Percentiles rank a stretch among this genome's conserved stretches.
These are phyloP conservation scores for Globisporangium viniferum DNA, from an alignment of 352 stramenopile species.

Conservation along the genomic window DNA sequence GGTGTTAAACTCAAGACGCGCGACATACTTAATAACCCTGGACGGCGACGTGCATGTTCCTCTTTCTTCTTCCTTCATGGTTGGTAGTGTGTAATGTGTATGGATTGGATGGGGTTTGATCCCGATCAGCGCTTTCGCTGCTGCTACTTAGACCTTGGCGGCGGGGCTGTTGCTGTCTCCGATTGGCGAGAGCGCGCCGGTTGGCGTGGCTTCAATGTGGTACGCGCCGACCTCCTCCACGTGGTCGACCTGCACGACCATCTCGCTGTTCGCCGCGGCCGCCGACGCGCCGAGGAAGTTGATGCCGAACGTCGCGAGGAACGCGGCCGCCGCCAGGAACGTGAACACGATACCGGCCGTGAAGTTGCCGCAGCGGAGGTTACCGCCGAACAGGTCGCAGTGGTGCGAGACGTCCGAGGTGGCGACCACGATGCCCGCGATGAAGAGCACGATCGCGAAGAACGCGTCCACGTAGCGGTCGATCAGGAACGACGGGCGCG, in stretches of 20 bases:
- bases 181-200: constrained; percentile 32
- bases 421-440: constrained; percentile 51
- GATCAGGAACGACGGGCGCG: constrained; percentile 21
- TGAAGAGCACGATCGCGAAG: constrained; percentile 39
- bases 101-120: not conserved
- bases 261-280: not conserved
- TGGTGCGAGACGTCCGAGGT: constrained; percentile 41
- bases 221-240: constrained; percentile 4
- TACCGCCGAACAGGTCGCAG: constrained; percentile 28
- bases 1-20: not conserved
- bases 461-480: constrained; percentile 35
- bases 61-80: not conserved
- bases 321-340: constrained; percentile 40
- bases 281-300: constrained; percentile 27
- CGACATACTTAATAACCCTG: not conserved
- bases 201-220: constrained; percentile 19
- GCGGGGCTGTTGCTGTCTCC: constrained; percentile 21
- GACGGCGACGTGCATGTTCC: not conserved
- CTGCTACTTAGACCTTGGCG: constrained; percentile 21
- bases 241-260: constrained; percentile 1
- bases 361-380: constrained; percentile 49
- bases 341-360: constrained; percentile 42
- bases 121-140: not conserved
- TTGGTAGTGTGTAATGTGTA: not conserved
- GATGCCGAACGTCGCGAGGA: constrained; percentile 32